Base-by-base conservation (phyloP, 208 protist species). In the Leishmania major region DNA sequence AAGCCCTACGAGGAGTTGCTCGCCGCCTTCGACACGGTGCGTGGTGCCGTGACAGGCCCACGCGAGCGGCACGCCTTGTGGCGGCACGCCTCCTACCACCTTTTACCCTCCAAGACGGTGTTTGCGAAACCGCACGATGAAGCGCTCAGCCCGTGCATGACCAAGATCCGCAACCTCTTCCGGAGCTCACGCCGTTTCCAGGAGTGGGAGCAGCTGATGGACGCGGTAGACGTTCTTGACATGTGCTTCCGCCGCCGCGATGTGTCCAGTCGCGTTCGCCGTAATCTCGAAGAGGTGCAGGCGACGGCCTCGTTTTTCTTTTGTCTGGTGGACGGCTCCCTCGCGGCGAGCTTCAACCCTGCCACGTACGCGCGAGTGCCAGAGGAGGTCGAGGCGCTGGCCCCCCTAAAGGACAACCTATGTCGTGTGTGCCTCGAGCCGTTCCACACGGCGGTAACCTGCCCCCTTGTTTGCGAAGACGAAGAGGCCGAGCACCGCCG, bases 41-140 rank as follows among this genome's bases (percentile, higher is more conserved):
- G 94, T 15, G 94, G 93, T 19, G 90, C 93, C 17, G 83, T 93
- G 22, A 96, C 92, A 13, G 93, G 94, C 22, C 90, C 93, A 17
- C 77, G 84, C 22, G 93, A 97, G 84, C 90, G 92, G 11, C 94
- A 97, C 80, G 94, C 94, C 43, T 79, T 97, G 71, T 97, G 94
- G 94, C 55, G 96, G 8, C 92, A 96, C 85, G 93, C 94, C 53
- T 93, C 91, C 78, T 96, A 97, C 84, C 79, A 77, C 49, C 84
- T 97, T 45, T 79, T 89, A 53, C 94, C 94, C 43, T 94, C 90
- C 67, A 86, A 88, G 45, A 96, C 92, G 4, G 90, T 96, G n/a
- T 96, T 97, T 81, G 90, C 86, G 53, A 95, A 96, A 77, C 90
- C 92, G 51, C 93, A 80, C 85, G 94, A 97, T 81, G 88, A 92